Base-by-base conservation (phyloP, 495 filamentous ascomycete species). In the Staphylotrichum longicolle region DNA sequence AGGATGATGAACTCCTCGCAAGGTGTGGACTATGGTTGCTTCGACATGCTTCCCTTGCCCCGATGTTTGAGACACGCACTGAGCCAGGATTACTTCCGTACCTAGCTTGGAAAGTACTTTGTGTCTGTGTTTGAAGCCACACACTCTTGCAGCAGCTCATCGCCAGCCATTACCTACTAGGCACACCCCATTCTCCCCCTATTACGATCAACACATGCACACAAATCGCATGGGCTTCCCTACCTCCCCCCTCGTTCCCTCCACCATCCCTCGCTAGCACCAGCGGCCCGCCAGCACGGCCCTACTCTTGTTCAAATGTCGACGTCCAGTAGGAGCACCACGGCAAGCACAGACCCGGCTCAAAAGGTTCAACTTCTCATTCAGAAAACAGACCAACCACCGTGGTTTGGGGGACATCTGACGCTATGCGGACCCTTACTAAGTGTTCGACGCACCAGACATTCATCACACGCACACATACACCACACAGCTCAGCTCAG, bases 281-380 rank as follows among this genome's bases (percentile, higher is more conserved):
- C 14, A 49, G 50, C 50, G 50, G 52, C 52, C 52, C 52, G 52
- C 52, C 52, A 32, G 52, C 52, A 54, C 39, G 52, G 52, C 35
- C 52, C 52, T 41, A 42, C 52, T 42, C 52, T 54, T 53, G 50
- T 53, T 53, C 34, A 39, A 10, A 10, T 6, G 37, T 6, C 6
- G 6, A 39, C 10, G 37, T 10, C 10, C 37, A 6, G 10, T 39
- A 2, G 5, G 37, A 10, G 6, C 20, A 27, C 20, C 20, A 27
- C 37, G 6, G 37, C 37, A 6, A 39, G 14, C n/a, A 47, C 45
- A 12, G 45, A 47, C n/a, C 45, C 45, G n/a, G 12, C 45, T 47
- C n/a, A 47, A 12, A 47, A 47, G 37, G 6, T 39, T 39, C 37
- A 39, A 10, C 37, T 39, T 39, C 1, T 39, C 37, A 39, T 10